These are phyloP conservation scores for Polymyxa betae DNA, from an alignment of 208 protist species.

Conservation along the genomic window DNA sequence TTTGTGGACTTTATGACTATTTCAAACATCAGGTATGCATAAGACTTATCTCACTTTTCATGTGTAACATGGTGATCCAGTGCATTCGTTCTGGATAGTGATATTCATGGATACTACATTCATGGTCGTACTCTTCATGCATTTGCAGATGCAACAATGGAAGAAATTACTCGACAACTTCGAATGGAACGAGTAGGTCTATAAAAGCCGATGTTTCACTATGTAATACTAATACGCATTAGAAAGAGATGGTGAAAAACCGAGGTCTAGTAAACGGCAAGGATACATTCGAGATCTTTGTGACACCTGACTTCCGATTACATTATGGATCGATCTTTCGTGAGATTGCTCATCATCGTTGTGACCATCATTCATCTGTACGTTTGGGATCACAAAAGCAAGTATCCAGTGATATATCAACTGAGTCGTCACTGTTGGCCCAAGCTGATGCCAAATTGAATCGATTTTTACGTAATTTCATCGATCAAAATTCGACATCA, in stretches of 20 bases:
- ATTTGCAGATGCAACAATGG: background rate
- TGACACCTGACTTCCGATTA: background rate
- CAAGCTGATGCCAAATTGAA: background rate
- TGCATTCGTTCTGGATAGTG: background rate
- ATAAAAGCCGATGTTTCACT: background rate
- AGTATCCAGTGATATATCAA: background rate
- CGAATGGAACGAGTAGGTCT: background rate
- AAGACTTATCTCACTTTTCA: background rate
- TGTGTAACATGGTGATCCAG: background rate
- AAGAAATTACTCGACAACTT: background rate
- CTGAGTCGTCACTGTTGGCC: background rate
- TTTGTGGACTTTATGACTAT: background rate
- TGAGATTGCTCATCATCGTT: background rate
- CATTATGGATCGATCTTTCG: background rate
- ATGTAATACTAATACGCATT: background rate
- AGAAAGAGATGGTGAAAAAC: conserved; percentile 5
- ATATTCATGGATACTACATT: background rate
- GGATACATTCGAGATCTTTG: background rate
- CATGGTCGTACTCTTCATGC: background rate
- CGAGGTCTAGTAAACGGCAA: background rate
- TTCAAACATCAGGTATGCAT: conserved; percentile 1
- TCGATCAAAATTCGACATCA: background rate
- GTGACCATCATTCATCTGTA: background rate
- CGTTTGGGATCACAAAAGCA: background rate
- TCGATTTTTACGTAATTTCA: background rate